Base-by-base conservation (phyloP, 768 basidiomycete species). In the Amanita subjunquillea region DNA sequence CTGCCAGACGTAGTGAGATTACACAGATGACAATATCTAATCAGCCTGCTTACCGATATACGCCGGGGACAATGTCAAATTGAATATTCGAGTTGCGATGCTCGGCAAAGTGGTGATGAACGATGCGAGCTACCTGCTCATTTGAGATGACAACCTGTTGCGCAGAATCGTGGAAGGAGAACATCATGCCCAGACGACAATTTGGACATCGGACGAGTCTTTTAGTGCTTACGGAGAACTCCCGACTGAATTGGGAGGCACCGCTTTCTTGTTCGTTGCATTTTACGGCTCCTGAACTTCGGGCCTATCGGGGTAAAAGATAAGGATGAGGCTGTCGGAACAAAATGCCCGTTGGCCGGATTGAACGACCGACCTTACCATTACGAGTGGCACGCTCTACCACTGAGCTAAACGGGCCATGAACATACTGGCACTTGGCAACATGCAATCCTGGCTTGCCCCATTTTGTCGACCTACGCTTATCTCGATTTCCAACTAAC, bases 311-410 rank as follows among this genome's bases (percentile, higher is more conserved):
- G 30, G 30, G 30, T 30, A 30, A 30, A 30, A 30, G 30, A 30
- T 30, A 30, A 30, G 30, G 30, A 30, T 30, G 30, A 1, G 17
- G 17, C 34, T 17, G 15, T n/a, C 17, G 17, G 38, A 63, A 56
- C 54, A 36, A 38, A 54, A 46, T 64, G 63, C 63, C 63, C 63
- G 56, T 55, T 64, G 61, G 61, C 63, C 60, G 63, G 63, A 62
- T 64, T 64, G 63, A 64, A 64, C 63, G 60, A 64, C 61, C 61
- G 63, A 64, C 63, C 63, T 64, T 60, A 64, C 63, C 63, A 64
- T 45, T 76, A 77, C 75, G 73, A 75, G 75, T 77, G 75, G 71
- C 74, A 72, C 75, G 74, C 75, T 76, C 75, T 77, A 74, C 75
- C 73, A 74, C 75, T 77, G 75, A 76, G 74, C 75, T 75, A 76